These are phyloP conservation scores for Coemansia sp. DNA, from an alignment of 192 early-diverging fungal species.

Conservation along the genomic window DNA sequence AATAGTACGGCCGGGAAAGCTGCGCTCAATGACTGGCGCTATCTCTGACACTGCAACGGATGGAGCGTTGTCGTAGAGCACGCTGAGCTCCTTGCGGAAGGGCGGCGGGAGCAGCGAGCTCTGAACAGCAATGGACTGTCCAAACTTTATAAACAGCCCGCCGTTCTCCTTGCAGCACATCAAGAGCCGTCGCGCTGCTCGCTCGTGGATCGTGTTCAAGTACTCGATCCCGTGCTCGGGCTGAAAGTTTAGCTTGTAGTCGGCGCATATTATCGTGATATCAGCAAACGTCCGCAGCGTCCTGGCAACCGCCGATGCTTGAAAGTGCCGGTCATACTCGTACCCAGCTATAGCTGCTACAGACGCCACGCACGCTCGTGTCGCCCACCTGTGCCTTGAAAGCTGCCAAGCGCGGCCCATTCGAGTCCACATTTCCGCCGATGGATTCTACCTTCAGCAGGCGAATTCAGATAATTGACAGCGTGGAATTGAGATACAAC, in stretches of 20 bases:
- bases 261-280: constrained; percentile 41
- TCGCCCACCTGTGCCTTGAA: background rate
- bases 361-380: constrained; percentile 4
- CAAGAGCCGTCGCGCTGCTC: constrained; percentile 74
- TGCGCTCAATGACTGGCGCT: constrained; percentile 65
- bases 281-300: constrained; percentile 45
- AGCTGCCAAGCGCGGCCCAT: background rate
- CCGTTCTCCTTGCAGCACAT: constrained; percentile 80
- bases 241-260: constrained; percentile 88
- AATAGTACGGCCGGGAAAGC: constrained; percentile 62
- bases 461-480: background rate
- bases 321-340: constrained; percentile 39
- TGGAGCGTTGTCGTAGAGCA: constrained; percentile 84
- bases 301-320: constrained; percentile 45
- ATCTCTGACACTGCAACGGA: constrained; percentile 67
- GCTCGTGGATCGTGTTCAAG: constrained; percentile 72
- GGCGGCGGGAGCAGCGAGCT: constrained; percentile 65
- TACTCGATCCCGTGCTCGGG: constrained; percentile 54
- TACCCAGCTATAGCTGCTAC: constrained; percentile 18
- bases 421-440: background rate
- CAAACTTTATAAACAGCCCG: constrained; percentile 92
- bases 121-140: constrained; percentile 74
- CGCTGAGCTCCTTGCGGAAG: constrained; percentile 63
- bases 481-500: background rate
- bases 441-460: background rate